Evolutionary conservation across 1,284 basidiomycete species (phyloP), one percentile per base, ranked within the genome.

Genomic region (Caloboletus inedulis): DNA sequence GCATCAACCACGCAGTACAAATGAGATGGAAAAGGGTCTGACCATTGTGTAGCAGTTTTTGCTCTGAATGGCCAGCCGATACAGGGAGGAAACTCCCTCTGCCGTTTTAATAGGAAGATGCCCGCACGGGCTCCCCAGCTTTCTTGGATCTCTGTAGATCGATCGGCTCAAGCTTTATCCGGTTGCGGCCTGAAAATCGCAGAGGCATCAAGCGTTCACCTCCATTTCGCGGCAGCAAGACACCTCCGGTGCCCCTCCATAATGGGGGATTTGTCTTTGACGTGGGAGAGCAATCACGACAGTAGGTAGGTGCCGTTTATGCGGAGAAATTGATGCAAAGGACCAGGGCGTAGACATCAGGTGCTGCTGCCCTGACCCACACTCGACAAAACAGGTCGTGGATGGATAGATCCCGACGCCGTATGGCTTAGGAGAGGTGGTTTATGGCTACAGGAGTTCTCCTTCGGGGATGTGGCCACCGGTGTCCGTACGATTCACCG

Each of bases 21-120:
- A 65, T 67, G 65, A 37, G 62, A 55, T 37, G 56, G 54, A 57
- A 67, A 51, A 52, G 52, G 57, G 61, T 62, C 63, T 64, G 65
- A 62, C 62, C 65, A 64, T 54, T 39, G 54, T 50, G 63, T 63
- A 67, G 63, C 53, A 60, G 52, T 45, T 55, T 36, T 42, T 35
- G 62, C 51, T 47, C 54, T 30, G 51, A 25, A 53, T 53, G 54
- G 47, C 42, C 46, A 35, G 43, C 19, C 34, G 34, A 40, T 12
- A 23, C 36, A 35, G 30, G 29, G 47, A 43, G 30, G 42, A 29
- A 19, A 27, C 4, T 16, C 29, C 37, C 13, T 19, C 39, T 30
- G 33, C 23, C 12, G 34, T 27, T 63, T 59, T 52, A 48, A 58
- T 51, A 56, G 47, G 33, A 34, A 19, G 30, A 43, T 14, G 35